A percentile compares a stretch with the other conserved stretches of the same genome.
phyloP scores from a whole-genome alignment of 345 rosid genomes.

The Lumnitzera littorea region DNA sequence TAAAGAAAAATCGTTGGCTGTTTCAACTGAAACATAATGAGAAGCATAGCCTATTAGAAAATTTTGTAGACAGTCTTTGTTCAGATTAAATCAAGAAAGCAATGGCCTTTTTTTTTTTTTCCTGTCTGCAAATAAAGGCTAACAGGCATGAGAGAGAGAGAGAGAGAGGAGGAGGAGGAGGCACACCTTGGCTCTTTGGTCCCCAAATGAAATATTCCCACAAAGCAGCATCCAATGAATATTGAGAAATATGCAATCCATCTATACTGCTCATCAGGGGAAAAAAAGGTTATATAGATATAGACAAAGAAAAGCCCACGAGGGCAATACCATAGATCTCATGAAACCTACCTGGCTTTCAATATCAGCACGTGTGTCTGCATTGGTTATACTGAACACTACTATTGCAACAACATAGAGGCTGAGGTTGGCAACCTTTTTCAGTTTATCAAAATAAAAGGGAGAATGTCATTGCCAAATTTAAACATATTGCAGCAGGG shows the following conservation, averaged over 20 bases:
- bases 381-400: conserved; percentile 46
- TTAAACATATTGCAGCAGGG: conserved; percentile 7
- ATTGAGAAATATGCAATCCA: conserved; percentile 90
- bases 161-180: conserved; percentile 5
- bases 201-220: conserved; percentile 67
- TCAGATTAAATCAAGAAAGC: too few relatives aligned
- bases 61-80: too few relatives aligned
- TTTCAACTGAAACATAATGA: too few relatives aligned
- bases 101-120: too few relatives aligned
- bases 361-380: conserved; percentile 46
- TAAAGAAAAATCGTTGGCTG: too few relatives aligned
- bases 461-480: conserved; percentile 6
- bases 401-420: conserved; percentile 71
- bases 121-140: neutral
- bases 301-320: neutral
- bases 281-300: neutral
- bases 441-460: conserved; percentile 1
- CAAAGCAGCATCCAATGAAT: conserved; percentile 74
- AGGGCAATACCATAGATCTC: neutral
- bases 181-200: conserved; percentile 80
- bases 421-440: conserved; percentile 86
- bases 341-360: conserved; percentile 62
- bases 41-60: too few relatives aligned
- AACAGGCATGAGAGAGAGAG: conserved; percentile 3
- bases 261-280: conserved; percentile 52